These are phyloP conservation scores for Arthromyces matolae DNA, from an alignment of 768 basidiomycete genomes.

Conservation along the genomic window DNA sequence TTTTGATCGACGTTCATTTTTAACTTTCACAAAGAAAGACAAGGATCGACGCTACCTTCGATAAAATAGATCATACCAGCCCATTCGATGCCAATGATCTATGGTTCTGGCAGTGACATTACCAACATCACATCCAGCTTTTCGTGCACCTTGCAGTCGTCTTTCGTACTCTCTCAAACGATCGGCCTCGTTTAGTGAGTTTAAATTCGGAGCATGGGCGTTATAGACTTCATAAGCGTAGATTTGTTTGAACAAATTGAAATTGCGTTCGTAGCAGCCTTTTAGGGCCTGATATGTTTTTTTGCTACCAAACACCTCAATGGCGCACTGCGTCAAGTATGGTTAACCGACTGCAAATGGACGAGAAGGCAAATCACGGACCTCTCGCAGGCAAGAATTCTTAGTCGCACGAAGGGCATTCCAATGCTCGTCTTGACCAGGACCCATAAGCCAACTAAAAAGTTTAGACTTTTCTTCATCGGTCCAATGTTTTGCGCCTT, in stretches of 20 bases:
- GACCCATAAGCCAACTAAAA: slow-evolving; percentile 77
- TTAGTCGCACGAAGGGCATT: slow-evolving; percentile 73
- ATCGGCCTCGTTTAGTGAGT: slow-evolving; percentile 53
- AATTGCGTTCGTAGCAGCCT: slow-evolving; percentile 82
- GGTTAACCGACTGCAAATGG: not conserved
- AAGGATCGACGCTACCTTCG: slow-evolving; percentile 44
- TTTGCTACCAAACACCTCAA: slow-evolving; percentile 67
- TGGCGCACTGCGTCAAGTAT: slow-evolving; percentile 50
- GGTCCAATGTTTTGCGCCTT: slow-evolving; percentile 81
- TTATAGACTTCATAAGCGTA: slow-evolving; percentile 64
- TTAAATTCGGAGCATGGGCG: slow-evolving; percentile 30
- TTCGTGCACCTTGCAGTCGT: slow-evolving; percentile 62
- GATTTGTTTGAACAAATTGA: slow-evolving; percentile 82
- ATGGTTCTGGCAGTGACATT: slow-evolving; percentile 71
- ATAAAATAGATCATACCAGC: slow-evolving; percentile 76
- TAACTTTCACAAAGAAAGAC: not conserved
- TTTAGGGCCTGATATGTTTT: slow-evolving; percentile 84
- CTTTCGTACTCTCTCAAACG: slow-evolving; percentile 69
- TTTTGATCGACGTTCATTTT: slow-evolving; percentile 20
- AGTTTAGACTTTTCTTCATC: slow-evolving; percentile 78
- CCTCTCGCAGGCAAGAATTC: slow-evolving; percentile 81
- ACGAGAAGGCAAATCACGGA: slow-evolving; percentile 21
- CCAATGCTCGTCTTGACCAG: slow-evolving; percentile 72
- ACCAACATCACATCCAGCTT: slow-evolving; percentile 65
- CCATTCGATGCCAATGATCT: slow-evolving; percentile 75